These are phyloP conservation scores for Cyclotella choctawhatcheeana DNA, from an alignment of 108 stramenopile species.

Conservation along the genomic window DNA sequence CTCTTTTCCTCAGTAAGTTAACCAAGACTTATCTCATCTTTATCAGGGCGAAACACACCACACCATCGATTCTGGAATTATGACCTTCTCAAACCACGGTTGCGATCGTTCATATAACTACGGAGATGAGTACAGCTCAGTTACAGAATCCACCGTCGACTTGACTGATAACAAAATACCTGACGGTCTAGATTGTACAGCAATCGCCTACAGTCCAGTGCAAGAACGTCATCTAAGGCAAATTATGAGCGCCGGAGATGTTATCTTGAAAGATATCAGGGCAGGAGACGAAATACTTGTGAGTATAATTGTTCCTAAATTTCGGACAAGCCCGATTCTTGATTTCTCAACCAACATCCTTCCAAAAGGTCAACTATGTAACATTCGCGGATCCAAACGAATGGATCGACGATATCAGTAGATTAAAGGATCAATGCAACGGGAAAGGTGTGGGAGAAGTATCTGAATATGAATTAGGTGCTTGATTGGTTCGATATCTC, in stretches of 20 bases:
- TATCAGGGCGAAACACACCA: slow-evolving; percentile 22
- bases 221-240: slow-evolving; percentile 35
- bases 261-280: slow-evolving; percentile 1
- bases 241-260: slow-evolving; percentile 2
- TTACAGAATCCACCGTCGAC: slow-evolving; percentile 10
- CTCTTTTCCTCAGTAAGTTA: too few species aligned
- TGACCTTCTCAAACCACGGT: slow-evolving; percentile 40
- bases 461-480: slow-evolving; percentile 12
- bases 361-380: background rate
- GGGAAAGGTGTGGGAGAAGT: slow-evolving; percentile 20
- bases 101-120: slow-evolving; percentile 42
- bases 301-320: slow-evolving; percentile 3
- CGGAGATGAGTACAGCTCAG: slow-evolving; percentile 8
- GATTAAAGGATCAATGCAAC: slow-evolving; percentile 18
- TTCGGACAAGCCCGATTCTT: background rate
- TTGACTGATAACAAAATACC: background rate
- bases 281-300: slow-evolving; percentile 28
- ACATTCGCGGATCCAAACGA: slow-evolving; percentile 8
- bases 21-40: background rate
- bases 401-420: slow-evolving; percentile 15
- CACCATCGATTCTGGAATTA: slow-evolving; percentile 30
- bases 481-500: too few species aligned
- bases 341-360: background rate
- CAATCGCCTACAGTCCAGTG: slow-evolving; percentile 20
- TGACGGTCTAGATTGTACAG: slow-evolving; percentile 1